Base-by-base conservation (phyloP, 306 rosid species). In the Gastrolobium bilobum region DNA sequence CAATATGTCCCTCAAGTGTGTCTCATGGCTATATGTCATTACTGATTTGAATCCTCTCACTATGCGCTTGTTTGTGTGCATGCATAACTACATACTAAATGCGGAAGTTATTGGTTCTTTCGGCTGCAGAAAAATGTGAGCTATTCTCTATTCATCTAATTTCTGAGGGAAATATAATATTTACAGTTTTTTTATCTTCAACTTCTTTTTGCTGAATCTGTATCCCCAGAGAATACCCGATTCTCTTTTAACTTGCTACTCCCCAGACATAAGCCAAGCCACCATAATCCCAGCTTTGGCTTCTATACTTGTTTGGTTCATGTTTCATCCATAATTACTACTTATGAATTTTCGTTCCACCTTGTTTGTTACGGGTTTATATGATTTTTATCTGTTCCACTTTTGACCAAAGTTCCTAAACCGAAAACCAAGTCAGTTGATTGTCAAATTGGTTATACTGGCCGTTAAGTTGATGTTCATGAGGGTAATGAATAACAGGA, bases 31-130 rank as follows among this genome's bases (percentile, higher is more conserved):
- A 30, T 43, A 31, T 43, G 37, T 77, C 65, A 52, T 65, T 30
- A 63, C 51, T 38, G 65, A 53, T 62, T 31, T 14, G 68, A 56
- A 78, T 9, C 44, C 29, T 56, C 35, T 63, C 7, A 4, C 13
- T 5, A 15, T 65, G 64, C 42, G 11, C 6, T 56, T 26, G 77
- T 6, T 37, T 20, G 11, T 77, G 10, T 3, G 75, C 35, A 4
- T 40, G 13, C 26, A 39, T 13, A n/a, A 73, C n/a, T 73, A 30
- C 37, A 42, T 39, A 11, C 53, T 53, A 26, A 8, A 48, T 48
- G 59, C 44, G 7, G 31, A 44, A 38, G 33, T 38, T 54, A 40
- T 64, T 40, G 6, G 7, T 33, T 13, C 40, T 68, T 68, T 47
- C 42, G 1, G 20, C 14, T 57, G 78, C 40, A 7, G 38, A 43